phyloP scores from a whole-genome alignment of 306 rosid genomes.

The Alnus glutinosa region DNA sequence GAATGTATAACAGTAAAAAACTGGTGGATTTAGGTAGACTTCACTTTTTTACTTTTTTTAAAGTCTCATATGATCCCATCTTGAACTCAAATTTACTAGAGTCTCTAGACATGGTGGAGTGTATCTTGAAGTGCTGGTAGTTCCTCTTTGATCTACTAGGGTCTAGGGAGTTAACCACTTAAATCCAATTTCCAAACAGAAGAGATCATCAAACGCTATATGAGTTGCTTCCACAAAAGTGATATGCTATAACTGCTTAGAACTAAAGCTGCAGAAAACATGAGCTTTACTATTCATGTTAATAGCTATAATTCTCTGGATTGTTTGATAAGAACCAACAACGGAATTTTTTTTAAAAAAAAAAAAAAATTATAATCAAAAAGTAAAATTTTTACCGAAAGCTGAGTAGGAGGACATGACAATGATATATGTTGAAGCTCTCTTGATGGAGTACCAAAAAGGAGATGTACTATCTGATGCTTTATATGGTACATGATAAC shows the following conservation, averaged over 20 bases:
- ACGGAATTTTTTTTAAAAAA: no score
- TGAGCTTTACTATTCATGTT: not conserved
- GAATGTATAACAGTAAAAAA: not conserved
- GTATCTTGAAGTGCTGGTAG: not conserved
- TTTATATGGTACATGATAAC: constrained; percentile 62
- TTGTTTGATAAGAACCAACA: not conserved
- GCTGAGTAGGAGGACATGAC: constrained; percentile 83
- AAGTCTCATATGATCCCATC: not conserved
- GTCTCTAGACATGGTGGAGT: not conserved
- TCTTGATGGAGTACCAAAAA: constrained; percentile 86
- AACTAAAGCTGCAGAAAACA: constrained; percentile 5
- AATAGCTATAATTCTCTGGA: not conserved
- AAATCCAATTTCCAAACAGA: not conserved
- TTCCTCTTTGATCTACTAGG: not conserved
- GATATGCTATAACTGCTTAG: not conserved
- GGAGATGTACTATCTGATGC: constrained; percentile 67
- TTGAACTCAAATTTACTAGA: not conserved
- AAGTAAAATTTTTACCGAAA: constrained; percentile 48
- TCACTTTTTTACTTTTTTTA: not conserved
- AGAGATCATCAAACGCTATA: not conserved
- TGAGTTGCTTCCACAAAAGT: not conserved
- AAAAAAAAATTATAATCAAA: not conserved
- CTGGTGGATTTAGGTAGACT: not conserved
- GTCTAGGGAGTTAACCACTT: not conserved
- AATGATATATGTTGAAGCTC: constrained; percentile 85